Evolutionary conservation across 2,329 filamentous ascomycete species (phyloP).

Genomic region (Penicillium occitanis): DNA sequence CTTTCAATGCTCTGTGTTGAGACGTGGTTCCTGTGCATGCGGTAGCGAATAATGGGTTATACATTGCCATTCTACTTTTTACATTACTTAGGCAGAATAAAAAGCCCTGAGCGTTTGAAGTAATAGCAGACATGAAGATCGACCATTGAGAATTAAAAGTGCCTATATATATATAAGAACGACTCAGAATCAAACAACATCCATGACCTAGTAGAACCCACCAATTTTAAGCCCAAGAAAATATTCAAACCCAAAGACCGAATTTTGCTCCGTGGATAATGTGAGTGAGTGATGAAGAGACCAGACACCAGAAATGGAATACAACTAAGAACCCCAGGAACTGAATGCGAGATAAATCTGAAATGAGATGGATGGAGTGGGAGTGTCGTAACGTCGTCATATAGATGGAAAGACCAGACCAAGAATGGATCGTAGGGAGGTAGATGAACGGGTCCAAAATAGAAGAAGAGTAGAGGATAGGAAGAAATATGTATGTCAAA

Average conservation of each 20-base stretch:
- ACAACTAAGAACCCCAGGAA: background rate
- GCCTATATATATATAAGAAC: background rate
- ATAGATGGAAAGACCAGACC: background rate
- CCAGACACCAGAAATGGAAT: background rate
- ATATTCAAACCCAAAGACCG: background rate
- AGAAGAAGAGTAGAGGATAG: background rate
- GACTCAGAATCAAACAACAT: background rate
- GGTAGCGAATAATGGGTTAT: background rate
- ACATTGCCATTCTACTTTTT: background rate
- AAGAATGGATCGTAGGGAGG: background rate
- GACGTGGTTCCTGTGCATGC: background rate
- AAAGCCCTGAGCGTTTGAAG: background rate
- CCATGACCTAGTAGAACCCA: background rate
- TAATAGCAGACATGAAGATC: background rate
- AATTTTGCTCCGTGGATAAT: background rate
- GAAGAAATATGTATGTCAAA: background rate
- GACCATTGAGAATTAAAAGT: background rate
- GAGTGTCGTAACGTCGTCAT: conserved; percentile 4
- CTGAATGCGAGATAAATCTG: background rate
- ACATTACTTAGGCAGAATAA: background rate
- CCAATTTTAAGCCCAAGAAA: background rate
- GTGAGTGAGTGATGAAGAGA: too few relatives aligned
- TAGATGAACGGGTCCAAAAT: background rate
- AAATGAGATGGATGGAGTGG: background rate
- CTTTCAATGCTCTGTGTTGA: background rate